A percentile compares a stretch with the other conserved stretches of the same genome.
phyloP scores from a whole-genome alignment of 345 rosid species.

The Geranium brycei region DNA sequence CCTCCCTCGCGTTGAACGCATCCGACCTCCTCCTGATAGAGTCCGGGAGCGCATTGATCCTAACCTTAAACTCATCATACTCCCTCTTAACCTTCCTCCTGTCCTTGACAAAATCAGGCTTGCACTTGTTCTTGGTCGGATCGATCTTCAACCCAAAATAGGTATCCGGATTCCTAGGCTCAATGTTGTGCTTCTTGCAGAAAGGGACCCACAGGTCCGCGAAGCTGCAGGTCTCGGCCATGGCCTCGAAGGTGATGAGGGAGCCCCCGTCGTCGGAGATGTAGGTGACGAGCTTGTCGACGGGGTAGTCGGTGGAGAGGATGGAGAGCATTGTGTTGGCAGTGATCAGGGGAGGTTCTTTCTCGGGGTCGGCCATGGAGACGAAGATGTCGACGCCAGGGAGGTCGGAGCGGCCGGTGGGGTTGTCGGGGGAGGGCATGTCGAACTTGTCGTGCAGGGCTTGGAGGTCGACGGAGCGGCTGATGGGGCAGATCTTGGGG shows the following conservation, averaged over 20 bases:
- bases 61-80: slow-evolving; percentile 86
- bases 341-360: slow-evolving; percentile 81
- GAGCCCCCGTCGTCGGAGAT: slow-evolving; percentile 92
- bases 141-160: slow-evolving; percentile 72
- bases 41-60: slow-evolving; percentile 78
- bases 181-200: slow-evolving; percentile 74
- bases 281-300: slow-evolving; percentile 69
- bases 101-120: slow-evolving; percentile 77
- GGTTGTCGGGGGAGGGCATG: slow-evolving; percentile 78
- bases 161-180: slow-evolving; percentile 76
- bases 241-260: slow-evolving; percentile 81
- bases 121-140: slow-evolving; percentile 81
- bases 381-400: slow-evolving; percentile 83
- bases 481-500: slow-evolving; percentile 71
- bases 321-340: slow-evolving; percentile 83
- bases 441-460: slow-evolving; percentile 81
- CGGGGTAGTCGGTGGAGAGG: slow-evolving; percentile 76
- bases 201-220: slow-evolving; percentile 94
- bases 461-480: slow-evolving; percentile 74
- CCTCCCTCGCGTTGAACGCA: slow-evolving; percentile 92
- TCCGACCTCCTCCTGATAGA: slow-evolving; percentile 87
- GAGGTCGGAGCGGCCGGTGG: slow-evolving; percentile 80
- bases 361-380: slow-evolving; percentile 91
- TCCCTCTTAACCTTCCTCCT: slow-evolving; percentile 74
- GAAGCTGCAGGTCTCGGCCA: slow-evolving; percentile 96